Conservation (phyloP, 805 yeast genomes). For the Candida ovalis region DNA sequence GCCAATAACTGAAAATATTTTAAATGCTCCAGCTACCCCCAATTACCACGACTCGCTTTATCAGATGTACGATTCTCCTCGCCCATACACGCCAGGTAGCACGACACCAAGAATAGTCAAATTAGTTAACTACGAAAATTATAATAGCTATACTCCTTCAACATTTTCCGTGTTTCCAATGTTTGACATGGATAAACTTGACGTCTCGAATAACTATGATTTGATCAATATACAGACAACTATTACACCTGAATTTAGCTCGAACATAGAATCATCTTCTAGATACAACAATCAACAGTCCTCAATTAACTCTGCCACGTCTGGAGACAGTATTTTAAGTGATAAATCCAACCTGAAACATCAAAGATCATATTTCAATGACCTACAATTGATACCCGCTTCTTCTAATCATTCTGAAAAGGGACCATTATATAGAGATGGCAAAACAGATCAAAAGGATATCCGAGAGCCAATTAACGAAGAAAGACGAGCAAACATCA, state of each 20-base stretch:
- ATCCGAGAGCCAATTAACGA: background rate
- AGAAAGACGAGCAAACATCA: background rate
- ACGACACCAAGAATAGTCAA: slow-evolving; percentile 21
- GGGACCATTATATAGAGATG: background rate
- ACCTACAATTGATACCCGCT: background rate
- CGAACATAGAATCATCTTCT: background rate
- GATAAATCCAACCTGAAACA: background rate
- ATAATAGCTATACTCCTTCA: slow-evolving; percentile 16
- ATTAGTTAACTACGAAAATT: slow-evolving; percentile 16
- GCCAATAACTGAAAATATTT: background rate
- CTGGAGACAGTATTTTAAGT: background rate
- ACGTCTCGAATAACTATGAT: slow-evolving; percentile 13
- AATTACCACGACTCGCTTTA: background rate
- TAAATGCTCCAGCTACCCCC: background rate
- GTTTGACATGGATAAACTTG: slow-evolving; percentile 18
- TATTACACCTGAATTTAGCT: background rate
- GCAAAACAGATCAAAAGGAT: background rate
- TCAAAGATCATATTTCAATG: background rate
- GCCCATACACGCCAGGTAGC: slow-evolving; percentile 9
- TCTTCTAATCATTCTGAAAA: background rate
- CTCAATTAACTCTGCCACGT: background rate
- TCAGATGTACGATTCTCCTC: slow-evolving; percentile 3
- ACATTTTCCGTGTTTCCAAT: slow-evolving; percentile 21
- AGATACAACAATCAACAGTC: background rate
- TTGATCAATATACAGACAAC: slow-evolving; percentile 1